Conservation (phyloP, 106 monocot genomes). For the Triglochin maritima region DNA sequence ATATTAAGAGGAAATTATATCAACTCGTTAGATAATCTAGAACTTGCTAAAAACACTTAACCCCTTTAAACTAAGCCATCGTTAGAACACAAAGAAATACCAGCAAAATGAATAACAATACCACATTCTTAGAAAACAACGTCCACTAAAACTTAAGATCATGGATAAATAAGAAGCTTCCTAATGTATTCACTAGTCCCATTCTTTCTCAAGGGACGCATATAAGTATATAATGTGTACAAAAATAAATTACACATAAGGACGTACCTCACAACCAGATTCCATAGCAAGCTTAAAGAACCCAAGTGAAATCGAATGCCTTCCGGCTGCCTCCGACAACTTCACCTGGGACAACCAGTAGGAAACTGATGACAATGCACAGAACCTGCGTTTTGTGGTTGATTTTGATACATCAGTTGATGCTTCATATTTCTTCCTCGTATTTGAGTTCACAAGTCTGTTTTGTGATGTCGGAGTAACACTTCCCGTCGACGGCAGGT, state of each 20-base stretch:
- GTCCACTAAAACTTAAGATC: no score
- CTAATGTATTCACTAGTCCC: not conserved
- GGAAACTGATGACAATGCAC: conserved; percentile 60
- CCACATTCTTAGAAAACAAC: no score
- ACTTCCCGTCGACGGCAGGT: conserved; percentile 18
- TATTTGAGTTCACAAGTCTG: conserved; percentile 13
- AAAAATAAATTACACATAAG: not conserved
- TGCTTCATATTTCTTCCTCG: conserved; percentile 24
- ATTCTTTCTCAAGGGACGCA: not conserved
- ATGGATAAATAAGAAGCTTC: no score
- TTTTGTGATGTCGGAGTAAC: conserved; percentile 39
- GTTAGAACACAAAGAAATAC: no score
- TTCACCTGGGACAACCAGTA: conserved; percentile 88
- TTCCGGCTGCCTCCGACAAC: conserved; percentile 59
- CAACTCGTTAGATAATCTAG: not conserved
- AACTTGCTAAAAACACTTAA: not conserved
- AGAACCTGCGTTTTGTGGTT: conserved; percentile 37
- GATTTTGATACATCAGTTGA: conserved; percentile 52
- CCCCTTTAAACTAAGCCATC: not conserved
- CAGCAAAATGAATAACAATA: no score
- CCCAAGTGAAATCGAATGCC: conserved; percentile 63
- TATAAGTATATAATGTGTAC: not conserved
- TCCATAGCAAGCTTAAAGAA: conserved; percentile 90
- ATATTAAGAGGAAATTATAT: not conserved
- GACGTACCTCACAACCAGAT: conserved; percentile 69